Base-by-base conservation (phyloP, 768 basidiomycete species). In the Auriscalpium microsporum region DNA sequence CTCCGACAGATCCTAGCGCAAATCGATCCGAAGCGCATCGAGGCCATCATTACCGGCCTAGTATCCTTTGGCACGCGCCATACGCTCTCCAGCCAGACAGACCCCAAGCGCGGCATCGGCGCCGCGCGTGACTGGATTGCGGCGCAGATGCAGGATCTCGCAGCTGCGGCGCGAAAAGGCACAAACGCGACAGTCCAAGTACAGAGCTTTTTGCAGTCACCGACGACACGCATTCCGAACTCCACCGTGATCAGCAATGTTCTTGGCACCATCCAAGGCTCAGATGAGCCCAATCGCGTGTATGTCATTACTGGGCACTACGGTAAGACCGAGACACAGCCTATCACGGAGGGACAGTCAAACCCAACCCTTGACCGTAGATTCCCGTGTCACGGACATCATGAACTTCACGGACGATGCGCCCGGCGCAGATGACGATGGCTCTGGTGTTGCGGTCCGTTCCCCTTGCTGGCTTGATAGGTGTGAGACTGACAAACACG, bases 101-200 rank as follows among this genome's bases (percentile, higher is more conserved):
- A 80, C 60, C 77, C 79, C 16, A 62, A 65, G 10, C 74, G 78
- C 37, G 79, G 79, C 0, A 78, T 82, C 40, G 79, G 79, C 45
- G 80, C 79, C 7, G 76, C 80, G 16, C 66, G 78, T 33, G 78
- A 80, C 66, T 82, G 79, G 80, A 75, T 80, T 58, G 76, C 75
- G 4, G 61, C 72, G 4, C 68, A 80, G 63, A 72, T 80, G 73
- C 71, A 73, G 65, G 63, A 28, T 58, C 72, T 47, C 75, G 76
- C 44, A 63, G 68, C 50, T 69, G 74, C 45, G 67, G 75, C 48
- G 72, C 76, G 71, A 69, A 69, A 37, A 10, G 67, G 63, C 14
- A 64, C 67, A 44, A 61, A 65, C 53, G 59, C 65, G 53, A 59
- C 60, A 7, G 74, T 82, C 37, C 62, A 69, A 9, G 75, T 77